Evolutionary conservation across 139 green algal genomes (phyloP), one percentile per base, ranked within the genome.

Genomic region (Yamagishiella unicocca): DNA sequence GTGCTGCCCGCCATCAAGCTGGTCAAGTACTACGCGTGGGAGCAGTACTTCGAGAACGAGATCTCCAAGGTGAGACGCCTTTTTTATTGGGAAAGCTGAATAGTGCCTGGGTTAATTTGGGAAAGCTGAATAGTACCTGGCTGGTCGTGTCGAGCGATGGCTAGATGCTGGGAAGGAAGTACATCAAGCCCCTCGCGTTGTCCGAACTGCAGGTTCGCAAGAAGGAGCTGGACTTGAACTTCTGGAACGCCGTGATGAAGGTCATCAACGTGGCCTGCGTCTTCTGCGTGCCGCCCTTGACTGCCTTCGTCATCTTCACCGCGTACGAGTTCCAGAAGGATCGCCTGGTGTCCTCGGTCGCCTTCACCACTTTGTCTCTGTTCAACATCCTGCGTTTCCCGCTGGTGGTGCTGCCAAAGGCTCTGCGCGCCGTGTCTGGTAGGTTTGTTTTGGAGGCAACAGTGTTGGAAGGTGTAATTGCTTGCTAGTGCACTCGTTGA

Each of bases 341-440:
- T 29, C 84, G 62, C 74, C 83, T 93, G 31, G 55, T 37, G 25
- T 82, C 90, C 27, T 79, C 82, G 0, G 89, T 94, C 6, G 94
- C 93, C 68, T 96, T 96, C 93, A 94, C 94, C 67, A 94, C 93
- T 19, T 87, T 97, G 4, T 93, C 95, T 35, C 93, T 97, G 25
- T 96, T 97, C 93, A 95, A 96, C 90, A 93, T 97, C 67, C 90
- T 97, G 85, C 92, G 94, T 83, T 95, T 96, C 89, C 95, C 95
- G 8, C 89, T 97, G 29, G 91, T 96, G 76, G 92, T 96, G 91
- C 90, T 96, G 77, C 94, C 94, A 70, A 96, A 95, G 93, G 92
- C 92, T 8, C 86, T 96, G 86, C 89, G 92, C 53, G 89, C 88
- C 71, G 84, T 85, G 83, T 95, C 89, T 27, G 91, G 94, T 87